A percentile compares a stretch with the other conserved stretches of the same genome.
Conservation (phyloP, 768 basidiomycete species). For the Pleurotus pulmonarius region DNA sequence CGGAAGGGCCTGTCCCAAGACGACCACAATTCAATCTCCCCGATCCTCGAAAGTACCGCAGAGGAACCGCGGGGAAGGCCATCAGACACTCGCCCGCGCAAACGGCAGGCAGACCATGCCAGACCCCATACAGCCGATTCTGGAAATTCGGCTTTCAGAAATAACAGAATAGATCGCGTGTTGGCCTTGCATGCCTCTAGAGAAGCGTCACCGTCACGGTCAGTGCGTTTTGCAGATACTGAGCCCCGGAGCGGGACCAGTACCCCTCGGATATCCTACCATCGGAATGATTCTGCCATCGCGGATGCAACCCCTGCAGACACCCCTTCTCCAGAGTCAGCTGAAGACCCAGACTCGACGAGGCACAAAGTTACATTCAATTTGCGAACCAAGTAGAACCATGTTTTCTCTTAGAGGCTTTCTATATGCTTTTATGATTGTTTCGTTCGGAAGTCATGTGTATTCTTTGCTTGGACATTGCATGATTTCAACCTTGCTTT, state of each 20-base stretch:
- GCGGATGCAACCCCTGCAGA: neutral
- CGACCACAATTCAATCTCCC: neutral
- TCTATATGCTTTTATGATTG: neutral
- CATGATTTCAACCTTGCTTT: too few species aligned
- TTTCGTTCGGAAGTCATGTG: neutral
- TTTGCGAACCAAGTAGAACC: neutral
- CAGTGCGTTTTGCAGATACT: slow-evolving; percentile 24
- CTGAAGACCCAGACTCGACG: neutral
- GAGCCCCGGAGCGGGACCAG: slow-evolving; percentile 13
- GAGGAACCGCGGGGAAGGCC: neutral
- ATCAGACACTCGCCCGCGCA: neutral
- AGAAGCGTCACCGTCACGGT: slow-evolving; percentile 25
- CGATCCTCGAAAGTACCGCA: neutral
- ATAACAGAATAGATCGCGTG: slow-evolving; percentile 15
- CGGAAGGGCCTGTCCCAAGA: neutral
- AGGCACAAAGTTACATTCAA: slow-evolving; percentile 6
- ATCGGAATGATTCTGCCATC: neutral
- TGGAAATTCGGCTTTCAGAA: slow-evolving; percentile 7
- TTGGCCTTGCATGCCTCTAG: slow-evolving; percentile 12
- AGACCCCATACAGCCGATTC: slow-evolving; percentile 5
- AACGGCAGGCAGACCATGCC: neutral
- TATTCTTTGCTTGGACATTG: neutral
- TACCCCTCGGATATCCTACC: slow-evolving; percentile 11
- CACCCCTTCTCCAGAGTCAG: neutral
- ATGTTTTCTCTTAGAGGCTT: neutral